Percentiles rank a stretch among this genome's conserved stretches.
phyloP scores from a whole-genome alignment of 1,139 yeast species.

The Geotrichum cucujoidarum region DNA sequence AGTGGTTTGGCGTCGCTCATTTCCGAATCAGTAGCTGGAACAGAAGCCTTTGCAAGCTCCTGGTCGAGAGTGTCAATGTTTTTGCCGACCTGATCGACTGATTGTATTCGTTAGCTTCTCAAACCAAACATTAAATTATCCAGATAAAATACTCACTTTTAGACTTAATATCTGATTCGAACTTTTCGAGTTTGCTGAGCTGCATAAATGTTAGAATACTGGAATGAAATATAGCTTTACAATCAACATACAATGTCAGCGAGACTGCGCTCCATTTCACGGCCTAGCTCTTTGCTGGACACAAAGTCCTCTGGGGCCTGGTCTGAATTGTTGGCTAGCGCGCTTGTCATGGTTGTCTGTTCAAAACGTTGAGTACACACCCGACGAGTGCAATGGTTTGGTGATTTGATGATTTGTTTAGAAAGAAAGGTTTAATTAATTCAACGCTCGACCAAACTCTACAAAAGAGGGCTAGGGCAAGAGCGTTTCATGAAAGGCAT shows the following conservation, averaged over 20 bases:
- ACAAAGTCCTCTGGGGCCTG: slow-evolving; percentile 15
- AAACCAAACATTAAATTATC: neutral
- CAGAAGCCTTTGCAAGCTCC: neutral
- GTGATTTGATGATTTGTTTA: too few species aligned
- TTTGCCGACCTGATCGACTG: slow-evolving; percentile 13
- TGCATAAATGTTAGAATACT: neutral
- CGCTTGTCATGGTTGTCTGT: too few species aligned
- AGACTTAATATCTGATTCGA: slow-evolving; percentile 13
- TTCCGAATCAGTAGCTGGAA: too few species aligned
- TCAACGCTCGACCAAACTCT: too few species aligned
- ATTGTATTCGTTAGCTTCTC: neutral
- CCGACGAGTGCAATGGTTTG: too few species aligned
- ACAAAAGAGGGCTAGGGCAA: too few species aligned
- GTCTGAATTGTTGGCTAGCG: too few species aligned
- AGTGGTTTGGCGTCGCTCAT: too few species aligned
- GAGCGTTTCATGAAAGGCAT: too few species aligned
- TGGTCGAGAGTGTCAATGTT: slow-evolving; percentile 6
- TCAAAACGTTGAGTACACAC: too few species aligned
- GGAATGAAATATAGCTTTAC: neutral
- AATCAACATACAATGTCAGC: slow-evolving; percentile 10
- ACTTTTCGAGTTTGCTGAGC: slow-evolving; percentile 14
- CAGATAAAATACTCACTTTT: slow-evolving; percentile 8
- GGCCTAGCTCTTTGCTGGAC: slow-evolving; percentile 17
- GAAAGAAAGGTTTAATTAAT: too few species aligned
- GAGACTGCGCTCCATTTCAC: slow-evolving; percentile 15